Evolutionary conservation across 441 rosid genomes (phyloP).

Genomic region (Jatropha podagrica): DNA sequence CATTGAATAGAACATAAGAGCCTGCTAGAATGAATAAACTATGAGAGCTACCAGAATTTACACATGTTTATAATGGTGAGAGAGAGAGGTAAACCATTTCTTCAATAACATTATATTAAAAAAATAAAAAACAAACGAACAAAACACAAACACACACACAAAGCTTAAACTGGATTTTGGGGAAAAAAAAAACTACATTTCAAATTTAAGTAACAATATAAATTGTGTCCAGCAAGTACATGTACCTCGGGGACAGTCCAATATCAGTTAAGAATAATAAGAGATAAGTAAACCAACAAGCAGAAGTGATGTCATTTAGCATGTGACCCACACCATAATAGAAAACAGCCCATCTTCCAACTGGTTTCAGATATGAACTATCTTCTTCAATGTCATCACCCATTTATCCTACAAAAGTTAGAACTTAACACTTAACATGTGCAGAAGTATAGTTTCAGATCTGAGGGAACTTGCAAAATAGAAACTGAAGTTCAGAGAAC

Average conservation of each 20-base stretch:
- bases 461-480: constrained; percentile 19
- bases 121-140: neutral
- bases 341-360: constrained; percentile 70
- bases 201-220: neutral
- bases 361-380: constrained; percentile 45
- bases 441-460: constrained; percentile 7
- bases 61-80: neutral
- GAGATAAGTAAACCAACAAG: constrained; percentile 98
- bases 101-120: too few relatives aligned
- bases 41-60: neutral
- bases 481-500: constrained; percentile 6
- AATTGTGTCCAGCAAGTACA: neutral
- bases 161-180: neutral
- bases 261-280: constrained; percentile 80
- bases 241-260: constrained; percentile 78
- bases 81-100: neutral
- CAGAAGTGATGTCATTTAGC: constrained; percentile 95
- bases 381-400: constrained; percentile 44
- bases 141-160: constrained; percentile 3
- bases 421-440: constrained; percentile 7
- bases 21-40: neutral
- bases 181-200: neutral
- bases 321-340: constrained; percentile 92
- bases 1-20: neutral
- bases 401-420: constrained; percentile 28